A percentile compares a stretch with the other conserved stretches of the same genome.
These are phyloP conservation scores for Fremontodendron californicum DNA, from an alignment of 345 rosid genomes.

Conservation along the genomic window DNA sequence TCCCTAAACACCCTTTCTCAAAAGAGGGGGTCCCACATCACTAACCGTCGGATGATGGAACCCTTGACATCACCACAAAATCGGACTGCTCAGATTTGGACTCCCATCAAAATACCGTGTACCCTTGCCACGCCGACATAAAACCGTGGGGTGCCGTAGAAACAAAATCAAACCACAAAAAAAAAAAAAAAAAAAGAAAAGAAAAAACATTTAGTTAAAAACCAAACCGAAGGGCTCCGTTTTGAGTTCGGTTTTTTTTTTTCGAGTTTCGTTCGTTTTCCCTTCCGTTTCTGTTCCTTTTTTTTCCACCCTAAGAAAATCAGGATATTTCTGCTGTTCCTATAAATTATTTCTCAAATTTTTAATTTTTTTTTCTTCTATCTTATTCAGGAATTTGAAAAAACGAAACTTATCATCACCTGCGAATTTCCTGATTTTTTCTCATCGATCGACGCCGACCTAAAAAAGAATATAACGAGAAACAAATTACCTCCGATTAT, in stretches of 20 bases:
- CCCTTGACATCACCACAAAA: not conserved
- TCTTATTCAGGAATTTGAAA: not conserved
- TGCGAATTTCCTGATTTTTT: not conserved
- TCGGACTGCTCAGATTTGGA: not conserved
- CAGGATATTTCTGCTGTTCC: constrained; percentile 2
- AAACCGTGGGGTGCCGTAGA: constrained; percentile 20
- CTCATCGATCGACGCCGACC: not conserved
- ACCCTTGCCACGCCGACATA: constrained; percentile 16
- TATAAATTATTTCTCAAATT: not conserved
- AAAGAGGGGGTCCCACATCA: not conserved
- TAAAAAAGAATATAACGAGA: not conserved
- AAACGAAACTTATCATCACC: not conserved
- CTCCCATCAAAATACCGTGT: constrained; percentile 9
- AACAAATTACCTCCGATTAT: not conserved
- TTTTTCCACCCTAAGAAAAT: not conserved
- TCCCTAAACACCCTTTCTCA: not conserved
- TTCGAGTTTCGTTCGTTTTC: not conserved
- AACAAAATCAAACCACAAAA: not conserved
- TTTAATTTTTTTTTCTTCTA: not conserved
- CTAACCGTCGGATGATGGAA: not conserved
- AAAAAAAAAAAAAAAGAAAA: constrained; percentile 7
- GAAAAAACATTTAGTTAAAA: not conserved
- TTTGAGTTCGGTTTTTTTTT: not conserved
- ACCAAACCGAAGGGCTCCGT: not conserved
- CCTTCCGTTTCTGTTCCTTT: not conserved